A percentile compares a stretch with the other conserved stretches of the same genome.
Conservation (phyloP, 2,329 filamentous ascomycete genomes). For the Hymenoscyphus scutula region DNA sequence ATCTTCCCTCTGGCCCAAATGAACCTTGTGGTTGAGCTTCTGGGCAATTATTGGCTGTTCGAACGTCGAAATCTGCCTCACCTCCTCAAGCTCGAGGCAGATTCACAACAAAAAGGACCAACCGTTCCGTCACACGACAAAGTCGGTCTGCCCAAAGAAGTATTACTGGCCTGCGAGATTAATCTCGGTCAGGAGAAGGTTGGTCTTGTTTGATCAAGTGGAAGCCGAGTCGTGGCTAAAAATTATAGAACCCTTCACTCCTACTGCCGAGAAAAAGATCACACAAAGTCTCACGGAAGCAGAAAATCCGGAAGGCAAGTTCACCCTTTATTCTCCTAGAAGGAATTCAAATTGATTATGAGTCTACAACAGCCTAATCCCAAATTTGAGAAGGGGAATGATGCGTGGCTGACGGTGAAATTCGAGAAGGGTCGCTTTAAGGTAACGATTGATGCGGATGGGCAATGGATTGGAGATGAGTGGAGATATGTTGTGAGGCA, state of each 20-base stretch:
- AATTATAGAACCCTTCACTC: not conserved
- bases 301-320: not conserved
- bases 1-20: not conserved
- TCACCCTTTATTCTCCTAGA: not conserved
- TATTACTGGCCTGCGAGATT: not conserved
- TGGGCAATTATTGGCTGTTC: not conserved
- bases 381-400: not conserved
- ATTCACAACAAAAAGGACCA: not conserved
- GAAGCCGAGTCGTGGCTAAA: not conserved
- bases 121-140: not conserved
- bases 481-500: not conserved
- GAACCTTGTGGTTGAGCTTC: not conserved
- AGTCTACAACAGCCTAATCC: not conserved
- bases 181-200: not conserved
- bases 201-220: not conserved
- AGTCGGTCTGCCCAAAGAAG: not conserved
- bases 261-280: not conserved
- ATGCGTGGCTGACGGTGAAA: not conserved
- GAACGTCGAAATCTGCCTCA: not conserved
- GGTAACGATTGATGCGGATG: not conserved
- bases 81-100: not conserved
- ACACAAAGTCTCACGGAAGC: not conserved
- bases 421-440: not conserved
- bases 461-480: not conserved
- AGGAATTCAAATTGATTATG: not conserved